Base-by-base conservation (phyloP, 164 flowering plant genomes). In the Magnolia kwangsiensis region DNA sequence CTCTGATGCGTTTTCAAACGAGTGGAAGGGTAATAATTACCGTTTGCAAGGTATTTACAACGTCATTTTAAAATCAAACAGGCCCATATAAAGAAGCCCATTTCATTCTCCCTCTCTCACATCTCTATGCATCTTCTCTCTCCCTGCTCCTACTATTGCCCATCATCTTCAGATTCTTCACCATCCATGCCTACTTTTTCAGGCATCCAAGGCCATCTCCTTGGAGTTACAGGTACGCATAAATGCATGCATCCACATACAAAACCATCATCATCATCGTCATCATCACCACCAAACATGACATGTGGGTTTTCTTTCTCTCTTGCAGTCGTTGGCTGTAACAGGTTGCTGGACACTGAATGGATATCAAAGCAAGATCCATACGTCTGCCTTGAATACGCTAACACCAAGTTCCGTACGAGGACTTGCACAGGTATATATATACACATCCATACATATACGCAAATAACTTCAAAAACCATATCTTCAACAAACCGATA, bases 301-400 rank as follows among this genome's bases (percentile, higher is more conserved):
- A 14, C 65, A 14, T 18, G 9, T 51, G 20, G 49, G 21, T 27
- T 8, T 7, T 13, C 13, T 11, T 55, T 11, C 50, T 8, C 67
- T 68, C 50, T 29, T 31, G 78, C 79, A 94, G 98, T 94, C 80
- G 91, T 94, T 72, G 89, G 88, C 4, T 91, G 99, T 55, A 82
- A 63, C 58, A 91, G 85, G 78, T 84, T 96, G 90, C 91, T 86
- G 79, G 94, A 96, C 75, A 96, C 97, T 0, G 98, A 96, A 80
- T 96, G 98, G 98, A 82, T 94, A 50, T 94, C 97, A 27, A 86
- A 92, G 82, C 98, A 96, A 81, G 98, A 96, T 81, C 98, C 99
- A 1, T 96, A 94, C 73, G 99, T 94, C 63, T 88, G 89, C 66
- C 73, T 96, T 55, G 96, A 94, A 77, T 96, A 96, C 67, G 96